Percentiles rank a stretch among this genome's conserved stretches.
Evolutionary conservation across 371 early-diverging fungal species (phyloP).

Genomic region (Zopfochytrium polystomum): DNA sequence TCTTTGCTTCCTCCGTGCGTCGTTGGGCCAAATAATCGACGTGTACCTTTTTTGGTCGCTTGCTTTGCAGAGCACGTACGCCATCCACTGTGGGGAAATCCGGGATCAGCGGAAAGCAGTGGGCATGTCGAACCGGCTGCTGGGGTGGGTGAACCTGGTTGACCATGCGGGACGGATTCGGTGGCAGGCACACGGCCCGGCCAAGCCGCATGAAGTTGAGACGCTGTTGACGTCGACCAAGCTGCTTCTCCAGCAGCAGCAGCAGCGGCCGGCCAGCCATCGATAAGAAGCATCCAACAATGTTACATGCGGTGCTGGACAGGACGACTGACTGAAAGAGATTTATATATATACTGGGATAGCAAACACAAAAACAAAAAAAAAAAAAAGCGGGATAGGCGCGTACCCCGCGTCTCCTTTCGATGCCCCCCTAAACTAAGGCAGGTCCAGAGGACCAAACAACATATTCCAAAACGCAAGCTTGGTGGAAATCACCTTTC

Average conservation of each 20-base stretch:
- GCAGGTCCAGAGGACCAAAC: no score
- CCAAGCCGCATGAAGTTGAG: slow-evolving; percentile 56
- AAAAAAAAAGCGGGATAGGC: no score
- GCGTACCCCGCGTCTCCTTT: no score
- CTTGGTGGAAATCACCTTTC: no score
- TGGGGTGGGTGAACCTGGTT: slow-evolving; percentile 79
- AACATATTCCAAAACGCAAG: no score
- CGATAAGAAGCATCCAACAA: no score
- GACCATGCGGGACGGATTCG: slow-evolving; percentile 70
- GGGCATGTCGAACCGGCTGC: slow-evolving; percentile 68
- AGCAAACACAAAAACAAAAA: no score
- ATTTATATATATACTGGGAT: not conserved
- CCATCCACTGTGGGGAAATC: slow-evolving; percentile 62
- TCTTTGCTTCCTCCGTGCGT: not conserved
- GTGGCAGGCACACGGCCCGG: slow-evolving; percentile 84
- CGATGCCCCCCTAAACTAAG: no score
- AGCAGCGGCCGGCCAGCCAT: not conserved
- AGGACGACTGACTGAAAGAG: not conserved
- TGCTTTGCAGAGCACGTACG: slow-evolving; percentile 51
- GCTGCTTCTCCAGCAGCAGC: not conserved
- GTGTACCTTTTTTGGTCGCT: not conserved
- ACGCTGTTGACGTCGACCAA: slow-evolving; percentile 7
- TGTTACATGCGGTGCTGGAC: not conserved
- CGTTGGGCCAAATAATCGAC: not conserved
- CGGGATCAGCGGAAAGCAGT: slow-evolving; percentile 51